Evolutionary conservation across 306 rosid species (phyloP).

Genomic region (Ammopiptanthus mongolicus): DNA sequence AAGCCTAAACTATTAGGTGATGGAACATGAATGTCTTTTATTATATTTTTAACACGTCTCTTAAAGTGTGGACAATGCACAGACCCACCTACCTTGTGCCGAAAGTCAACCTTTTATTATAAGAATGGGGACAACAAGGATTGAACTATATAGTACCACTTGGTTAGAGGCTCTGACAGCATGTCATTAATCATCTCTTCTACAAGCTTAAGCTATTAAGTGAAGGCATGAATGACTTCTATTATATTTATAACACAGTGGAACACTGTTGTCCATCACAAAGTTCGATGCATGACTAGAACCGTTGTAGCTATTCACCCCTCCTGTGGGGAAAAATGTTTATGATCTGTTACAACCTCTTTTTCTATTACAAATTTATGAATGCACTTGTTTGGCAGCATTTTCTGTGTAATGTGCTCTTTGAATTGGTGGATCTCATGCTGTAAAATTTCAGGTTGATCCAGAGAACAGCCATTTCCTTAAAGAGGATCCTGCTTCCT

Average conservation of each 20-base stretch:
- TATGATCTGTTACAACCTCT: not conserved
- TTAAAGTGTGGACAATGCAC: not conserved
- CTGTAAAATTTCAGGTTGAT: constrained; percentile 57
- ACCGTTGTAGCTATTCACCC: not conserved
- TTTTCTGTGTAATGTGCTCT: not conserved
- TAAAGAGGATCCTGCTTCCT: constrained; percentile 74
- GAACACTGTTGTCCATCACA: constrained; percentile 14
- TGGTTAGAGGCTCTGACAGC: not conserved
- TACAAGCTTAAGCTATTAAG: not conserved
- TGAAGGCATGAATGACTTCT: not conserved
- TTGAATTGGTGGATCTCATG: constrained; percentile 20
- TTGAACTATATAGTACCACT: not conserved
- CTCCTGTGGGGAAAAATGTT: not conserved
- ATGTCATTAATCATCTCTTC: not conserved
- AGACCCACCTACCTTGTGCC: not conserved
- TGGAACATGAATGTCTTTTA: not conserved
- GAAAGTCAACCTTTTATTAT: not conserved
- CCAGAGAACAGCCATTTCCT: constrained; percentile 52
- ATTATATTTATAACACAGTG: not conserved
- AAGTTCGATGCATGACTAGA: constrained; percentile 2
- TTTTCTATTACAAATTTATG: not conserved
- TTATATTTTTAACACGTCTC: not conserved
- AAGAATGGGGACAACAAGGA: not conserved
- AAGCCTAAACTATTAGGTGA: not conserved
- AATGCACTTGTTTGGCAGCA: constrained; percentile 9